A percentile compares a stretch with the other conserved stretches of the same genome.
Evolutionary conservation across 441 rosid species (phyloP).

Genomic region (Eutrema salsugineum): DNA sequence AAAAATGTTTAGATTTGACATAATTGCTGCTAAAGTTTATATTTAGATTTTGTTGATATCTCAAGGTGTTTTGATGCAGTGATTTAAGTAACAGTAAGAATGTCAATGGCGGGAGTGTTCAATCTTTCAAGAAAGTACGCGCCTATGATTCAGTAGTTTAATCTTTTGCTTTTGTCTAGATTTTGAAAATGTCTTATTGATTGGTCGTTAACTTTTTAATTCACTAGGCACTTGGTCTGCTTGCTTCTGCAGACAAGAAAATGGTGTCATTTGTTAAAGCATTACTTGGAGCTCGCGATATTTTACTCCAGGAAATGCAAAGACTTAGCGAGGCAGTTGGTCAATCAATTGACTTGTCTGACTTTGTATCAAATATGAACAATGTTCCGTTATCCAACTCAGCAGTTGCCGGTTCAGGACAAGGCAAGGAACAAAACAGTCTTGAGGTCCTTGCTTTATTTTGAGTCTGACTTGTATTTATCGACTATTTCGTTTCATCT

Average conservation of each 20-base stretch:
- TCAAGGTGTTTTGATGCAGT: slow-evolving; percentile 46
- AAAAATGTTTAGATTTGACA: slow-evolving; percentile 7
- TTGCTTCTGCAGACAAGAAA: slow-evolving; percentile 45
- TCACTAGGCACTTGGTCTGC: slow-evolving; percentile 47
- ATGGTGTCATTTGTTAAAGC: slow-evolving; percentile 60
- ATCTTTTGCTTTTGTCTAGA: not conserved
- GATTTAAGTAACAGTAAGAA: slow-evolving; percentile 32
- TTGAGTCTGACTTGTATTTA: slow-evolving; percentile 6
- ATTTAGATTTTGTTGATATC: slow-evolving; percentile 14
- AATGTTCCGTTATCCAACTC: slow-evolving; percentile 40
- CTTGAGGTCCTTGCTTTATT: slow-evolving; percentile 70
- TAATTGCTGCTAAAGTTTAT: not conserved
- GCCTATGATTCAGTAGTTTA: not conserved
- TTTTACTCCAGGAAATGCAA: slow-evolving; percentile 62
- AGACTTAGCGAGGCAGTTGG: slow-evolving; percentile 61
- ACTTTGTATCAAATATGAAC: slow-evolving; percentile 47
- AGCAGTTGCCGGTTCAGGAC: slow-evolving; percentile 41
- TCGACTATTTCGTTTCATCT: not conserved
- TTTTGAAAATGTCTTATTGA: not conserved
- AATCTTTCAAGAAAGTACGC: slow-evolving; percentile 56
- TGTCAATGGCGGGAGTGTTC: slow-evolving; percentile 36
- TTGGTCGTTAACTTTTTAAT: slow-evolving; percentile 28
- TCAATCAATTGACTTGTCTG: slow-evolving; percentile 49
- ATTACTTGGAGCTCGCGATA: slow-evolving; percentile 58
- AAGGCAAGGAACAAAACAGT: slow-evolving; percentile 63